Conservation (phyloP, 805 yeast species). For the Ogataea glucozyma region DNA sequence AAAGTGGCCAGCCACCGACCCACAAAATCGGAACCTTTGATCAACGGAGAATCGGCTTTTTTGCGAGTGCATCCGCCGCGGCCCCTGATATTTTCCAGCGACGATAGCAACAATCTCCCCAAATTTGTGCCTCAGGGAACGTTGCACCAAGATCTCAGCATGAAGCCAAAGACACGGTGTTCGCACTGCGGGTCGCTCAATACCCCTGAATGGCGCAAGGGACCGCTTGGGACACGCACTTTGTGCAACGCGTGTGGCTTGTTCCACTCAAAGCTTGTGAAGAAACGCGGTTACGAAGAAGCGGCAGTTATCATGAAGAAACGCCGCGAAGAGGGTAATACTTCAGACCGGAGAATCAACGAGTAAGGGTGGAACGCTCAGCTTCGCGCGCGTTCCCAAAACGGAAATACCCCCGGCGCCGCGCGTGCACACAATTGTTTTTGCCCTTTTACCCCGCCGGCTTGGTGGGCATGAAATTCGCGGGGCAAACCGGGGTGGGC, state of each 20-base stretch:
- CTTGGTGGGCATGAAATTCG: neutral
- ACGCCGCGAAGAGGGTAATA: constrained; percentile 33
- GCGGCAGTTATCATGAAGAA: constrained; percentile 41
- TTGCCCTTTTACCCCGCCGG: constrained; percentile 4
- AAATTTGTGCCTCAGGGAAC: constrained; percentile 35
- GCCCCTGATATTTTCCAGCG: constrained; percentile 23
- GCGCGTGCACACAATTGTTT: neutral
- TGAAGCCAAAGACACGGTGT: constrained; percentile 41
- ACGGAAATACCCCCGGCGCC: constrained; percentile 4
- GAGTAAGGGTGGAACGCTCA: no score
- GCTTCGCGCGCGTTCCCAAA: neutral
- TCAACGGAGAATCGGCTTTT: constrained; percentile 31
- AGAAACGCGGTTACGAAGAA: constrained; percentile 43
- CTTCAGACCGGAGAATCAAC: constrained; percentile 32
- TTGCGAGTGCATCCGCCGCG: constrained; percentile 35
- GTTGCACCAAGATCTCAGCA: constrained; percentile 38
- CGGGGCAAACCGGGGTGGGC: constrained; percentile 6
- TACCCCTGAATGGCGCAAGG: constrained; percentile 94
- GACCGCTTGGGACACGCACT: constrained; percentile 80
- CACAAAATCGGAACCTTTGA: constrained; percentile 23
- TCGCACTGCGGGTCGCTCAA: constrained; percentile 70
- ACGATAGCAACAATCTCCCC: constrained; percentile 12
- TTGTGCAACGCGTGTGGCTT: constrained; percentile 93
- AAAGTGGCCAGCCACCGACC: constrained; percentile 15
- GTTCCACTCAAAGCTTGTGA: constrained; percentile 62